Evolutionary conservation across 1,139 yeast species (phyloP), one percentile per base, ranked within the genome.

Genomic region (Geotrichum klebahnii): DNA sequence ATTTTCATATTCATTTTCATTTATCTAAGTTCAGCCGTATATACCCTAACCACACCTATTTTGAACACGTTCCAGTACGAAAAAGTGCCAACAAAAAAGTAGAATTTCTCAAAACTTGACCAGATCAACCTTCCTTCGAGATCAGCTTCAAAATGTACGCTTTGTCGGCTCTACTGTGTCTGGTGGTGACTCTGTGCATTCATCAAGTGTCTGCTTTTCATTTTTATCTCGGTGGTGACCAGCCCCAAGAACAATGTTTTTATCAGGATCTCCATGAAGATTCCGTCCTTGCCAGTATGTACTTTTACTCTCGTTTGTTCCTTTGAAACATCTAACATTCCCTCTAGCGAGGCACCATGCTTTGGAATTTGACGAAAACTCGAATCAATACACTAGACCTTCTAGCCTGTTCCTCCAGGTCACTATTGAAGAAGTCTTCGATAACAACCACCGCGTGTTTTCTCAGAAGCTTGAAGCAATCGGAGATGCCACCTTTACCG

Each of bases 401-500:
- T 68, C 69, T 43, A 66, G 73, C 39, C 59, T 77, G 41, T 75
- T 74, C 26, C 70, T 80, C 31, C 73, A 74, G 47, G 68, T 79
- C 50, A 79, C 80, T 47, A 79, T 80, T 50, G 81, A 78, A 53
- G 89, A 81, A 65, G 75, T 76, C 3, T 83, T 83, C 60, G 87
- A 82, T 66, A 74, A 76, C 59, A 74, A 81, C 61, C 86, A 82
- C 61, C 76, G 85, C 51, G 85, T 84, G 41, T 81, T 81, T 41
- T 78, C 80, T 61, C 88, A 82, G 65, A 77, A 76, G 61, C 80
- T 81, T 14, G 64, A 74, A 5, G 71, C 85, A 24, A 66, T 68
- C 24, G 86, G 88, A 33, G 82, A 80, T 56, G 82, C 83, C 66
- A 77, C 84, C 19, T 83, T 82, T 67, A 77, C 81, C 28, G 83